Conservation (phyloP, 805 yeast genomes). For the Nakazawaea populi region DNA sequence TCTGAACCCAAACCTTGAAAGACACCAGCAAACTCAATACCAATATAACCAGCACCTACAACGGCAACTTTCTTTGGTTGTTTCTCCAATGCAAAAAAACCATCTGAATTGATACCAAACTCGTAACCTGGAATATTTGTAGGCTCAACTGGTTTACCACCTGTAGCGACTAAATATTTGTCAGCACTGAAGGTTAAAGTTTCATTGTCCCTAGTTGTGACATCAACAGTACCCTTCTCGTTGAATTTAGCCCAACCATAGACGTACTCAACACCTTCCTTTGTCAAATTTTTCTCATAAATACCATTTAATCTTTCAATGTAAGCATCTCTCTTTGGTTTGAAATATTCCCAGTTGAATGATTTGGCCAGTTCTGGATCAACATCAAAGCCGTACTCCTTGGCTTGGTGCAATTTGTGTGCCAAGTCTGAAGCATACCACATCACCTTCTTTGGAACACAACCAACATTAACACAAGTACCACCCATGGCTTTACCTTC, state of each 20-base stretch:
- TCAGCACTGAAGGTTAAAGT: slow-evolving; percentile 65
- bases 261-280: slow-evolving; percentile 83
- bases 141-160: slow-evolving; percentile 80
- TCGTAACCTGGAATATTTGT: slow-evolving; percentile 71
- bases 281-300: slow-evolving; percentile 78
- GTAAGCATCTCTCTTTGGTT: slow-evolving; percentile 89
- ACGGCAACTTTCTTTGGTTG: slow-evolving; percentile 93
- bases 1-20: slow-evolving; percentile 85
- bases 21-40: slow-evolving; percentile 92
- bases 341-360: slow-evolving; percentile 80
- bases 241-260: slow-evolving; percentile 83
- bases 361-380: slow-evolving; percentile 47
- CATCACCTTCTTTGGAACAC: slow-evolving; percentile 98
- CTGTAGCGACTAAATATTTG: slow-evolving; percentile 84
- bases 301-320: slow-evolving; percentile 84
- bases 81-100: slow-evolving; percentile 71
- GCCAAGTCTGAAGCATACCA: slow-evolving; percentile 97
- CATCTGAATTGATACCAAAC: slow-evolving; percentile 82
- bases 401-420: slow-evolving; percentile 62
- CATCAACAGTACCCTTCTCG: slow-evolving; percentile 72
- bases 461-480: slow-evolving; percentile 98
- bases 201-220: slow-evolving; percentile 56
- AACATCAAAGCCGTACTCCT: slow-evolving; percentile 74
- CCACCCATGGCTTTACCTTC: slow-evolving; percentile 90
- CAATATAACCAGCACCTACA: slow-evolving; percentile 98